Base-by-base conservation (phyloP, 2,329 filamentous ascomycete species). In the Penicillium freii region DNA sequence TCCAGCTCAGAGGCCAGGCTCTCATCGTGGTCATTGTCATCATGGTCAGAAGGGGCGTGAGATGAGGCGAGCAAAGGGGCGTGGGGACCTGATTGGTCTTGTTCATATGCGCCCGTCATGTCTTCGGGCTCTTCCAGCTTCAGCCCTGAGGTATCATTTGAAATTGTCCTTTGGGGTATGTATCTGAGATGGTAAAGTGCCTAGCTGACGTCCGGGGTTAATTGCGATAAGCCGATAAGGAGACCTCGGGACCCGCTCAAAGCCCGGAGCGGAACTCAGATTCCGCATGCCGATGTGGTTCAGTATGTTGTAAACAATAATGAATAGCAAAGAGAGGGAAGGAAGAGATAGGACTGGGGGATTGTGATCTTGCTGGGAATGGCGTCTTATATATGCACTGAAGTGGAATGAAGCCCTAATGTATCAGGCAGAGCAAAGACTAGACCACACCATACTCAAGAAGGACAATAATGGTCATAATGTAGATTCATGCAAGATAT, bases 61-160 rank as follows among this genome's bases (percentile, higher is more conserved):
- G 60, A 52, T 23, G 64, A 40, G 7, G 63, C 51, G 29, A 76
- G 71, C 23, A 76, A 63, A 45, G 73, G 73, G 27, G 69, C 70
- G 40, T 67, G 62, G 9, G 69, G 53, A 36, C 63, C 66, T 6
- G 62, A 58, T 15, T 34, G 56, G 17, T 69, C 68, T 42, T 44
- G 33, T 13, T 68, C 66, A 38, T 69, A 64, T 44, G 63, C 62
- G 27, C 48, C 43, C 31, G 54, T 57, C 73, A 75, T 75, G 15
- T 49, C 56, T 51, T 54, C 29, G 53, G 54, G 45, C 52, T 62
- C 42, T 46, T 27, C 38, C 49, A 57, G 44, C 54, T 63, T 38
- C 42, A 19, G 31, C 54, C 48, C 39, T 29, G 27, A 33, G 31
- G n/a, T 52, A 50, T 46, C 56, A 65, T 62, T 25, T 29, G 47